Evolutionary conservation across 768 basidiomycete genomes (phyloP).

Genomic region (Mycena pura): DNA sequence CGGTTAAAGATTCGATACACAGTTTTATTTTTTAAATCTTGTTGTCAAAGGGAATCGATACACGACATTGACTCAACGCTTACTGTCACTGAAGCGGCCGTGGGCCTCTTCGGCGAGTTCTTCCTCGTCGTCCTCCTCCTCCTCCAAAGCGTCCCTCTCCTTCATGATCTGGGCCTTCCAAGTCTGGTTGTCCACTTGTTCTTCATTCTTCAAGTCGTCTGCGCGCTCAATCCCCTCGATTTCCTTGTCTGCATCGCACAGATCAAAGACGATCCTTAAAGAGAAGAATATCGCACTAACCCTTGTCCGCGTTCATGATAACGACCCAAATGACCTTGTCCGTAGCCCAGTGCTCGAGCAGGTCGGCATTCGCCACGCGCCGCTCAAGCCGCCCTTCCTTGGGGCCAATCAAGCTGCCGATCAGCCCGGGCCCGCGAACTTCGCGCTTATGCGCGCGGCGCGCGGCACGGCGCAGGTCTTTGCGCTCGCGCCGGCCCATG

Average conservation of each 20-base stretch:
- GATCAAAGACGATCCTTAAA: not conserved
- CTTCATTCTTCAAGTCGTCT: constrained; percentile 12
- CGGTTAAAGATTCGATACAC: constrained; percentile 55
- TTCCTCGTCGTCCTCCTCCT: too few relatives aligned
- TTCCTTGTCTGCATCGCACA: constrained; percentile 18
- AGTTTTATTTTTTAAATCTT: too few relatives aligned
- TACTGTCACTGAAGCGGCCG: too few relatives aligned
- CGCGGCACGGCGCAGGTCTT: not conserved
- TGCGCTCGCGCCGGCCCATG: not conserved
- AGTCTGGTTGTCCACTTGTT: not conserved
- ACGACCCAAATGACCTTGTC: constrained; percentile 30
- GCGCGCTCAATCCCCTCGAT: constrained; percentile 26
- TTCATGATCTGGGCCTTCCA: constrained; percentile 2
- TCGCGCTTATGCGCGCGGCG: not conserved
- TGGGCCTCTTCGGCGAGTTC: too few relatives aligned
- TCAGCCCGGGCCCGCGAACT: not conserved
- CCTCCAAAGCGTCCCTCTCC: not conserved
- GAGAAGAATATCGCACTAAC: constrained; percentile 10
- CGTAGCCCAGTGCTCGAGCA: constrained; percentile 28
- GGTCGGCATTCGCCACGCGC: constrained; percentile 23
- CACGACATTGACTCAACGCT: too few relatives aligned
- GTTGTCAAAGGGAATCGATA: too few relatives aligned
- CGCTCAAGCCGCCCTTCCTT: constrained; percentile 15
- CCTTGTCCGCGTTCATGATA: constrained; percentile 26
- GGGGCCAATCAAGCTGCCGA: not conserved